These are phyloP conservation scores for Arctium lappa DNA, from an alignment of 129 eudicot genomes.

Conservation along the genomic window DNA sequence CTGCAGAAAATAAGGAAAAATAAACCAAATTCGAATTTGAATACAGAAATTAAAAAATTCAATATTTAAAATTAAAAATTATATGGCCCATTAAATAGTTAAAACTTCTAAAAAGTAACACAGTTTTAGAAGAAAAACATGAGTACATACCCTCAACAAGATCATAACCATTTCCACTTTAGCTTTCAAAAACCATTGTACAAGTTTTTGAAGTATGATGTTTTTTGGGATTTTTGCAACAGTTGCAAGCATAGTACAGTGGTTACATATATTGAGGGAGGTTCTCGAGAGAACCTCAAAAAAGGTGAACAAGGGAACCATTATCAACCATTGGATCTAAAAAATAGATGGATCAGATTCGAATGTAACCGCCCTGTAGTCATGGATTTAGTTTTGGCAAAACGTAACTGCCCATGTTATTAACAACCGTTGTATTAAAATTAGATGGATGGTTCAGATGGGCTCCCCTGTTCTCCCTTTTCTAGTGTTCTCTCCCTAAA, in stretches of 20 bases:
- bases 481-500: too few relatives aligned
- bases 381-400: too few relatives aligned
- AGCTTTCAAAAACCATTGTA: not conserved
- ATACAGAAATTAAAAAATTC: not conserved
- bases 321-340: too few relatives aligned
- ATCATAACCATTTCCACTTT: not conserved
- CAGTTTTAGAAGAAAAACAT: not conserved
- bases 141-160: not conserved
- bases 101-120: not conserved
- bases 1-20: slow-evolving; percentile 26
- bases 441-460: too few relatives aligned
- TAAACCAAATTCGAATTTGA: not conserved
- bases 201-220: not conserved
- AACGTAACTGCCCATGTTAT: too few relatives aligned
- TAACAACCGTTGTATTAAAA: too few relatives aligned
- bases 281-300: too few relatives aligned
- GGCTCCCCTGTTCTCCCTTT: too few relatives aligned
- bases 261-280: not conserved
- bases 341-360: too few relatives aligned
- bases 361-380: too few relatives aligned
- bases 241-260: not conserved
- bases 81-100: not conserved
- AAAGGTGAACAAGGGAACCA: too few relatives aligned
- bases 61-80: not conserved
- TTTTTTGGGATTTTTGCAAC: not conserved